Evolutionary conservation across 768 basidiomycete genomes (phyloP), one percentile per base, ranked within the genome.

Genomic region (Pisolithus orientalis): DNA sequence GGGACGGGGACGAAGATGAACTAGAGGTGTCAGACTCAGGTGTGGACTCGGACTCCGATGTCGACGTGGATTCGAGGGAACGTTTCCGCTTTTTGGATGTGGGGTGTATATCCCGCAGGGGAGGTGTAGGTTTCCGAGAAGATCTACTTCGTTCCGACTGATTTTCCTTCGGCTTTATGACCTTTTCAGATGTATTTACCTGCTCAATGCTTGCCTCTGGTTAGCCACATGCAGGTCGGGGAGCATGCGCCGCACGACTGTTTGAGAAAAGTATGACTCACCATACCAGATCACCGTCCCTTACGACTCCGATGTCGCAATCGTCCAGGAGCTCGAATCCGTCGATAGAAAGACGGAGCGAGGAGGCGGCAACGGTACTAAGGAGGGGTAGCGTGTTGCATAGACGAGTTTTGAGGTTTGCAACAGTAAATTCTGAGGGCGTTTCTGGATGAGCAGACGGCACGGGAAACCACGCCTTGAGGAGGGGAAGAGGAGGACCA

Each of bases 401-500:
- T 16, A 68, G 49, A n/a, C 52, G 17, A 1, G 27, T 16, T 46
- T 69, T 68, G 45, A 68, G 40, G 1, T 52, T 17, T 3, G 44
- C 29, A 13, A 67, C n/a, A 16, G 55, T 58, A 5, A 27, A 44
- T 5, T 43, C 44, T 1, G 49, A 14, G 6, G 44, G 10, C 6
- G 25, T 27, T 13, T 34, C 34, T 34, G 34, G 34, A 54, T 44
- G 27, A n/a, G 57, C 47, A 10, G 58, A 50, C 10, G 57, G 49
- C 39, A 71, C 66, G 28, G 74, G 70, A 17, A 79, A 79, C 82
- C 82, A 84, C 5, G 74, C 78, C 53, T 75, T 78, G 13, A 79
- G 54, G 24, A 63, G 68, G 1, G 78, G 76, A 13, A 84, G 68
- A 34, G 81, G 80, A 31, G 69, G 59, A 5, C 62, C 60, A 0